These are phyloP conservation scores for Colletotrichum brevisporum DNA, from an alignment of 2,329 filamentous ascomycete species.

Conservation along the genomic window DNA sequence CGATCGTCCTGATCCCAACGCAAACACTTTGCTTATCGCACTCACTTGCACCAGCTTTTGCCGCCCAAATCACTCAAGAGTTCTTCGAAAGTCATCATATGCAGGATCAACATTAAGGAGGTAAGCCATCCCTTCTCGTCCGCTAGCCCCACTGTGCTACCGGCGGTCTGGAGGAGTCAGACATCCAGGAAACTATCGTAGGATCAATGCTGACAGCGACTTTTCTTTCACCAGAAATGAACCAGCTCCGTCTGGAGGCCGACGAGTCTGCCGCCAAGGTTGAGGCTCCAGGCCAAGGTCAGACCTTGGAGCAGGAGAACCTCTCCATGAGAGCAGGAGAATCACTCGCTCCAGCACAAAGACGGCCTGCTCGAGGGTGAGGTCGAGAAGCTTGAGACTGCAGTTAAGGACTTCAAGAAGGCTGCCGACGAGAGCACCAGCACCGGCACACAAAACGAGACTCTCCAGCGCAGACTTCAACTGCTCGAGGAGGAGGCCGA, in stretches of 20 bases:
- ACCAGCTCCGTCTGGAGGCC: slow-evolving; percentile 92
- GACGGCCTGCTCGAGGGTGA: slow-evolving; percentile 91
- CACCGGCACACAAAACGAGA: slow-evolving; percentile 91
- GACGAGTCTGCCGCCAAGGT: slow-evolving; percentile 86
- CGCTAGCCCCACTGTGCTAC: slow-evolving; percentile 42
- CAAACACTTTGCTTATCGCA: slow-evolving; percentile 42
- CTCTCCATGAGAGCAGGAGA: slow-evolving; percentile 97
- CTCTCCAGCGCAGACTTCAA: slow-evolving; percentile 91
- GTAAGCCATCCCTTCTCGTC: slow-evolving; percentile 68
- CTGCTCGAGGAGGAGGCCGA: slow-evolving; percentile 98
- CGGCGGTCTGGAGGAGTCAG: slow-evolving; percentile 43
- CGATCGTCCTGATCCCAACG: slow-evolving; percentile 50
- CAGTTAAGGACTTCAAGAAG: slow-evolving; percentile 90
- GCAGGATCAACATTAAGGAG: slow-evolving; percentile 94
- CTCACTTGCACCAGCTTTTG: slow-evolving; percentile 45
- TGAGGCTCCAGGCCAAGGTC: slow-evolving; percentile 85
- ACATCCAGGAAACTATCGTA: slow-evolving; percentile 23
- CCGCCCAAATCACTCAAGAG: slow-evolving; percentile 45
- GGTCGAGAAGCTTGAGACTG: slow-evolving; percentile 90
- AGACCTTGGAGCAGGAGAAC: slow-evolving; percentile 94
- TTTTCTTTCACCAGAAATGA: slow-evolving; percentile 79
- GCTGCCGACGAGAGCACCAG: slow-evolving; percentile 85
- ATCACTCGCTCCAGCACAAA: slow-evolving; percentile 97
- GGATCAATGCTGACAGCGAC: slow-evolving; percentile 37
- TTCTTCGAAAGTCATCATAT: slow-evolving; percentile 60